Base-by-base conservation (phyloP, 306 rosid species). In the Trifolium dubium region DNA sequence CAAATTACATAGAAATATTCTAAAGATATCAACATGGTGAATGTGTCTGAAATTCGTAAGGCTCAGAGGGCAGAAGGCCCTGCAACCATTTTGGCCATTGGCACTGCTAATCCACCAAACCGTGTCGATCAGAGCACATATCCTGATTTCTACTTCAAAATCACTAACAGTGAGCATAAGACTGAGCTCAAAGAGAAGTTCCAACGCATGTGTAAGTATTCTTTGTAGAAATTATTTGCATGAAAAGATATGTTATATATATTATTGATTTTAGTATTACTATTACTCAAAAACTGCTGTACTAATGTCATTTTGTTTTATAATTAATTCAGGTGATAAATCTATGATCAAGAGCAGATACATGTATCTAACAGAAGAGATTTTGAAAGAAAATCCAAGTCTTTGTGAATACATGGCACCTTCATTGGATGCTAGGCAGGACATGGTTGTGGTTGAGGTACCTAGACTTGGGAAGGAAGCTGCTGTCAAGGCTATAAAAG, bases 241-340 rank as follows among this genome's bases (percentile, higher is more conserved):
- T 6, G 8, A 34, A 34, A 34, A 6, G 5, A 34, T 6, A 34
- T 34, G 0, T 3, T 32, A 4, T 32, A 3, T 32, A 5, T n/a
- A n/a, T n/a, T n/a, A 32, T 32, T 32, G 35, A 1, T 5, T 32
- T 23, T 32, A 5, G 35, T 0, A 32, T 32, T 3, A 4, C 35
- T 32, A 32, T 35, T 6, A 35, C 7, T 8, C 40, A 35, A 35
- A 35, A 5, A 35, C 5, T 35, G 40, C 5, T 35, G 40, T 35
- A 35, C 40, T 35, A 6, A 35, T 35, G 9, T 35, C 9, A 35
- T 35, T 35, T 32, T 32, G 4, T n/a, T 4, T 32, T 0, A 32
- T 32, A 3, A 3, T 0, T 32, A 32, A 32, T 54, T 23, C 83
- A 79, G 83, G 83, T 6, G 83, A 79, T 8, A 79, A 79, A 44